These are phyloP conservation scores for Rosa persica DNA, from an alignment of 306 rosid species.

Conservation along the genomic window DNA sequence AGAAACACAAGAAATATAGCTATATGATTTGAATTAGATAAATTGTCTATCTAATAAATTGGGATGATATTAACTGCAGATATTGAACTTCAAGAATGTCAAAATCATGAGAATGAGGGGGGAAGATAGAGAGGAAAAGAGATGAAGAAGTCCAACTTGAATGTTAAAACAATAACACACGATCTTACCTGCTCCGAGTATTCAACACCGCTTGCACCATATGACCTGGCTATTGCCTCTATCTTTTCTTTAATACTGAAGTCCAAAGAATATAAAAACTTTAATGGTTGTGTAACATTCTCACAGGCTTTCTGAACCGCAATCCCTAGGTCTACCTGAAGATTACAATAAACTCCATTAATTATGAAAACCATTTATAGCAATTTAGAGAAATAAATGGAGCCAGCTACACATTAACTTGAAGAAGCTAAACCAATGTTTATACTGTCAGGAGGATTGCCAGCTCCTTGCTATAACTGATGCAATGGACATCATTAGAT, in stretches of 20 bases:
- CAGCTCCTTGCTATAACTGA: not conserved
- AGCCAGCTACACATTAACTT: not conserved
- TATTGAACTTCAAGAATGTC: not conserved
- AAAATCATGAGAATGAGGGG: not conserved
- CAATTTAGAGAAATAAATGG: not conserved
- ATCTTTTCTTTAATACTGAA: conserved; percentile 77
- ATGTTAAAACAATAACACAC: not conserved
- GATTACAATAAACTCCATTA: conserved; percentile 28
- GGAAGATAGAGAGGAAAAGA: not conserved
- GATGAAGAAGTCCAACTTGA: not conserved
- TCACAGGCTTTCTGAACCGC: conserved; percentile 91
- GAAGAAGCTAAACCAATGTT: not conserved
- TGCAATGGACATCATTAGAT: not conserved
- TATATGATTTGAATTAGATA: not conserved
- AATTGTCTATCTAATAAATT: not conserved
- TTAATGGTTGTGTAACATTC: conserved; percentile 67
- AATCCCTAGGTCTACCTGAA: conserved; percentile 87
- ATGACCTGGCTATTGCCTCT: conserved; percentile 91
- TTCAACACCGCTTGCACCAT: conserved; percentile 85
- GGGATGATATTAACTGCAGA: not conserved
- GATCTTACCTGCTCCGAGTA: conserved; percentile 84
- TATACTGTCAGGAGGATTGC: not conserved
- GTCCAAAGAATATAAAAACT: conserved; percentile 82
- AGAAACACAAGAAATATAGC: not conserved
- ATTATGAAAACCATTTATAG: conserved; percentile 6